Evolutionary conservation across 2,329 filamentous ascomycete species (phyloP).

Genomic region (Colletotrichum paranaense): DNA sequence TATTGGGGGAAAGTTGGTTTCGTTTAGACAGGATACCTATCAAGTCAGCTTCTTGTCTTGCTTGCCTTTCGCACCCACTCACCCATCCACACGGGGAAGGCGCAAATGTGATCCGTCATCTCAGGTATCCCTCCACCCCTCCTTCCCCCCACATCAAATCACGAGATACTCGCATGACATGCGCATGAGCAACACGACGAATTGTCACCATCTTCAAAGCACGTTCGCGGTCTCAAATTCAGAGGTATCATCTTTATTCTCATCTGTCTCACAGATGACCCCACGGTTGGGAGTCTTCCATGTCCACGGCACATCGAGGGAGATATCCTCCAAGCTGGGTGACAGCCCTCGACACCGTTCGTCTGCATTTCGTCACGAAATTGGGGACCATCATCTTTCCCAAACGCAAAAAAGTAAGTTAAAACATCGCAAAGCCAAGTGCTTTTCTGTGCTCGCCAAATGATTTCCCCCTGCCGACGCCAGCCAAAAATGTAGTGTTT

Average conservation of each 20-base stretch:
- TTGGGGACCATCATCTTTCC: conserved; percentile 29
- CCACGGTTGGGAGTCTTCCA: conserved; percentile 6
- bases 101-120: neutral
- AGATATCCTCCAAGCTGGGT: conserved; percentile 1
- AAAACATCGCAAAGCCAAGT: conserved; percentile 31
- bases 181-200: neutral
- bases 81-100: neutral
- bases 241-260: conserved; percentile 35
- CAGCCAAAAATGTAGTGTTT: conserved; percentile 34
- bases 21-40: conserved; percentile 27
- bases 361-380: conserved; percentile 27
- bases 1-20: neutral
- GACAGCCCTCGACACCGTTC: conserved; percentile 1
- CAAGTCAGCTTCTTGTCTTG: conserved; percentile 9
- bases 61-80: neutral
- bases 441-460: conserved; percentile 35
- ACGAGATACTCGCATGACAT: neutral
- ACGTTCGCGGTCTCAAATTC: neutral
- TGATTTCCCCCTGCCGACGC: conserved; percentile 33
- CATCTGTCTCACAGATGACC: conserved; percentile 18
- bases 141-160: neutral
- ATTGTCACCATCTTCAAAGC: neutral
- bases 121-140: neutral
- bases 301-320: conserved; percentile 7
- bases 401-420: conserved; percentile 4